phyloP scores from a whole-genome alignment of 106 monocot species.

The Gastrodia elata region DNA sequence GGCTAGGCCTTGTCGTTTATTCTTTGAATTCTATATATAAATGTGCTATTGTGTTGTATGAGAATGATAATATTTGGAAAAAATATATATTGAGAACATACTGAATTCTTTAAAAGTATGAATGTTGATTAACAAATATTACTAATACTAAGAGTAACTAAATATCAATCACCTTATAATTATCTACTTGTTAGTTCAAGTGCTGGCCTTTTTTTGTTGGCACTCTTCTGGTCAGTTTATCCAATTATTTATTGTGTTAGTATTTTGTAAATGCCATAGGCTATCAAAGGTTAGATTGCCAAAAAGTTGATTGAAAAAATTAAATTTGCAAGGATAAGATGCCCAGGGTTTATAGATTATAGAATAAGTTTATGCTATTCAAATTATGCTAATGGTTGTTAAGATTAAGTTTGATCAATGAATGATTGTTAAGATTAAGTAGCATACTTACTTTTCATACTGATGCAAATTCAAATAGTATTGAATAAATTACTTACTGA shows the following conservation, averaged over 20 bases:
- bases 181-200: no score
- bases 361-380: background rate
- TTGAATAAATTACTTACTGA: no score
- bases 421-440: no score
- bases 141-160: no score
- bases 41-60: no score
- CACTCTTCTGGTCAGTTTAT: background rate
- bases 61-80: no score
- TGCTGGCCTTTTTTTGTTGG: no score
- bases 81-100: background rate
- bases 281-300: background rate
- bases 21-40: no score
- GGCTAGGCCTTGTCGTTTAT: no score
- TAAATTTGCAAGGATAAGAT: background rate
- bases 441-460: background rate
- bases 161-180: no score
- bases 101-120: background rate
- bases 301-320: background rate
- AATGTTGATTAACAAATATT: background rate
- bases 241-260: background rate
- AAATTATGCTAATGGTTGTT: background rate
- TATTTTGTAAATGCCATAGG: background rate
- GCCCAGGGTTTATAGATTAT: background rate
- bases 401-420: no score
- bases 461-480: background rate